Conservation (phyloP, 306 rosid genomes). For the Amphicarpaea edgeworthii region DNA sequence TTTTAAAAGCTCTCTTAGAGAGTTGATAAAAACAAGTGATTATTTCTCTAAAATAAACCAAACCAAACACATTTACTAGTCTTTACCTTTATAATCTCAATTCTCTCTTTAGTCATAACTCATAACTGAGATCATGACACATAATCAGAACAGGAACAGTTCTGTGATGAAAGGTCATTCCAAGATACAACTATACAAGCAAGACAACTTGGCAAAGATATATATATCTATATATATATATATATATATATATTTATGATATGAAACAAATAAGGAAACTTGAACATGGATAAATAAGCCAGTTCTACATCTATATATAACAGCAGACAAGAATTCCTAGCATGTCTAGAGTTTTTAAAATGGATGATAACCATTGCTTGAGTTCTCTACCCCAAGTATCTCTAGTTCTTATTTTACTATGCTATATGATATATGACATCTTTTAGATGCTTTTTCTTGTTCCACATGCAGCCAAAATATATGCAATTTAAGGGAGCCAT, state of each 20-base stretch:
- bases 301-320: neutral
- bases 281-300: constrained; percentile 10
- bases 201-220: constrained; percentile 18
- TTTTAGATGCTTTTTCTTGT: constrained; percentile 2
- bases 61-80: neutral
- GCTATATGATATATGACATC: constrained; percentile 4
- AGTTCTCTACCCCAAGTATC: constrained; percentile 29
- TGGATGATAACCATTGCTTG: neutral
- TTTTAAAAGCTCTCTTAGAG: neutral
- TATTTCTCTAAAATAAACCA: neutral
- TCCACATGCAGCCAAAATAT: constrained; percentile 19
- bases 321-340: constrained; percentile 11
- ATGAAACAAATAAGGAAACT: constrained; percentile 28
- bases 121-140: constrained; percentile 26
- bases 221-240: too few species aligned
- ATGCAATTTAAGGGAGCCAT: neutral
- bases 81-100: constrained; percentile 14
- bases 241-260: neutral
- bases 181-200: neutral
- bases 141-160: constrained; percentile 10
- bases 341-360: constrained; percentile 17
- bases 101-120: constrained; percentile 20
- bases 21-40: neutral
- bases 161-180: constrained; percentile 15
- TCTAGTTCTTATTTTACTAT: constrained; percentile 3